These are phyloP conservation scores for Metschnikowia continentalis DNA, from an alignment of 805 yeast species.

Conservation along the genomic window DNA sequence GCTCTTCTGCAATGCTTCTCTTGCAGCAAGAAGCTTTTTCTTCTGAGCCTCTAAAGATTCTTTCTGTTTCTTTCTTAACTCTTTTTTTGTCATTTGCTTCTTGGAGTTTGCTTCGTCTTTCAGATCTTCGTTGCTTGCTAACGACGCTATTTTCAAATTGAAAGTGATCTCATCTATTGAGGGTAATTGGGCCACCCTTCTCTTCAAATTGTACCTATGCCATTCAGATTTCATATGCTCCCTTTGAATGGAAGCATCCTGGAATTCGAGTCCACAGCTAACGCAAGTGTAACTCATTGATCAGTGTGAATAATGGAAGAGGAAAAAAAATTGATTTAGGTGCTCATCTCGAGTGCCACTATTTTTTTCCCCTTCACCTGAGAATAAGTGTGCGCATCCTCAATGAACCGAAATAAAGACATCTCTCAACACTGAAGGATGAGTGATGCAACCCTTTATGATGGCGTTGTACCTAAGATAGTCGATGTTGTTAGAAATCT, in stretches of 20 bases:
- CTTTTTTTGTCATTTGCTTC: conserved; percentile 44
- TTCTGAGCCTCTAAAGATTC: conserved; percentile 48
- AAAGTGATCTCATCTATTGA: conserved; percentile 23
- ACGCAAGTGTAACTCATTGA: conserved; percentile 26
- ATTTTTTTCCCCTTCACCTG: conserved; percentile 4
- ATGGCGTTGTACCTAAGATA: conserved; percentile 40
- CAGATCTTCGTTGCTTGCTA: conserved; percentile 15
- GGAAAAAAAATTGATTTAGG: neutral
- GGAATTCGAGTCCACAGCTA: conserved; percentile 38
- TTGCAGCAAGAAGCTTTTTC: conserved; percentile 35
- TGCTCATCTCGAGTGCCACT: conserved; percentile 4
- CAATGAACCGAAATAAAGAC: conserved; percentile 1
- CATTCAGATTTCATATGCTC: conserved; percentile 44
- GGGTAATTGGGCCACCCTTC: conserved; percentile 38
- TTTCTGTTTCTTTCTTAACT: conserved; percentile 45
- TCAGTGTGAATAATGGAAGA: neutral
- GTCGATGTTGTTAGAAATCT: conserved; percentile 61
- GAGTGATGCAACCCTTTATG: neutral
- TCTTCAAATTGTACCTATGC: conserved; percentile 43
- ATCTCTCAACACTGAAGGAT: neutral
- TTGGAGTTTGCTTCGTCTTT: conserved; percentile 17
- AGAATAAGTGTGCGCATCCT: neutral
- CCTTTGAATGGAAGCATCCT: conserved; percentile 36
- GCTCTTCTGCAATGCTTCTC: conserved; percentile 17
- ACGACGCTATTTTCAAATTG: conserved; percentile 20